phyloP scores from a whole-genome alignment of 768 basidiomycete species.

The Hirschioporus abietinus region DNA sequence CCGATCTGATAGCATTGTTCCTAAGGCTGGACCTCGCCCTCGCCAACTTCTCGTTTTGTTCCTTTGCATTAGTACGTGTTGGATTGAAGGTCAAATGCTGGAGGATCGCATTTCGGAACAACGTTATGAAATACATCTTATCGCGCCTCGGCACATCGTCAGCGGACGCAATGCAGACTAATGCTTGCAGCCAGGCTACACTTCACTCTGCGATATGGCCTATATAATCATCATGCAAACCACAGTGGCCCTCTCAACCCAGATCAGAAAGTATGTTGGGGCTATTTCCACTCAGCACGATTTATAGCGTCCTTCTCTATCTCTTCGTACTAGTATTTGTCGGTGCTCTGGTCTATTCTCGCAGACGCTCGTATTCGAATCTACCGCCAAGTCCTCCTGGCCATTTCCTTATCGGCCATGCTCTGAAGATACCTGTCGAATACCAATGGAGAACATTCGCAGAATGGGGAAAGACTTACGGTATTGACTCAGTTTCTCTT shows the following conservation, averaged over 20 bases:
- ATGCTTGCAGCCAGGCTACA: neutral
- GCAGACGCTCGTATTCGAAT: neutral
- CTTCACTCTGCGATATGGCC: neutral
- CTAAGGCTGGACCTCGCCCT: too few species aligned
- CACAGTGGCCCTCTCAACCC: neutral
- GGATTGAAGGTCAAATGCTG: too few species aligned
- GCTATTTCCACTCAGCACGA: neutral
- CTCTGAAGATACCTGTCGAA: conserved; percentile 45
- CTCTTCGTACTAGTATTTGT: neutral
- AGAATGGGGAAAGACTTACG: conserved; percentile 49
- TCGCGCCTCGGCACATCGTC: neutral
- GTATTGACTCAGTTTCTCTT: conserved; percentile 20
- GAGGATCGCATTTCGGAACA: too few species aligned
- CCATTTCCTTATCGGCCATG: conserved; percentile 48
- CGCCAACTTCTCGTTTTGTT: too few species aligned
- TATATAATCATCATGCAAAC: neutral
- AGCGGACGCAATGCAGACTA: neutral
- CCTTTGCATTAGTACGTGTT: too few species aligned
- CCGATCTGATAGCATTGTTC: too few species aligned
- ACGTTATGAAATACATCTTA: too few species aligned
- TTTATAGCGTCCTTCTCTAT: neutral
- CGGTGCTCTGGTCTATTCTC: neutral
- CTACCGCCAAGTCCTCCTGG: conserved; percentile 46
- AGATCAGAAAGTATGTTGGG: neutral
- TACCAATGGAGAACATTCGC: conserved; percentile 49